Evolutionary conservation across 208 protist species (phyloP), one percentile per base, ranked within the genome.

Genomic region (Borovskyia barvae): DNA sequence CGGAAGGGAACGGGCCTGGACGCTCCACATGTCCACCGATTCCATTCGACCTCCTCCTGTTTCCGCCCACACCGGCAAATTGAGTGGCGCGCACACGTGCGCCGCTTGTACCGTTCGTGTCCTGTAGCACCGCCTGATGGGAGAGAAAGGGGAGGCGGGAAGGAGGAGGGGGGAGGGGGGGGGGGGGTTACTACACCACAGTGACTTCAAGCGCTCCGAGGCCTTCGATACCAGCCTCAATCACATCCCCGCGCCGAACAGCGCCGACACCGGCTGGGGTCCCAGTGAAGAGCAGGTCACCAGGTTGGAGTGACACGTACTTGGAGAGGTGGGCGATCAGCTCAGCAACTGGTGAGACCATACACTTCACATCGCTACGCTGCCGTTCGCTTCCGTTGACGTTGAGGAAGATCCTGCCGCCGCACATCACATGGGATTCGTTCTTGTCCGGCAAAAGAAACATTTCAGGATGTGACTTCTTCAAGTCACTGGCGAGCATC

Each of bases 241-340:
- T 81, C 20, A 85, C 65, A 32, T 96, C 82, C 3, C 90, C 90
- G 17, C 46, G 37, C 3, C 74, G 75, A 20, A 96, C 78, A 3
- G 80, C 75, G 19, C 85, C 78, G 0, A 96, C 87, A n/a, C 87
- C 87, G 15, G 78, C 54, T 14, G 90, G 90, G 5, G 90, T 96
- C 15, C 91, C 91, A 6, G 87, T 95, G 50, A 84, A 90, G 52
- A 97, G 74, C 30, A 97, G 55, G 64, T 97, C 92, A 2, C 85
- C 86, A 3, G 85, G 83, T 9, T 76, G 56, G n/a, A 97, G 69
- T 3, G 82, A 74, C 12, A 97, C 85, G 17, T 84, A 72, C 30
- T 80, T 69, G 20, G 82, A 91, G 15, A 92, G 50, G 30, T 77
- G 65, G 24, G 80, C 47, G 19, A 96, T 74, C 5, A 86, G 32